Conservation (phyloP, 75 land plant species). For the Picea glauca region DNA sequence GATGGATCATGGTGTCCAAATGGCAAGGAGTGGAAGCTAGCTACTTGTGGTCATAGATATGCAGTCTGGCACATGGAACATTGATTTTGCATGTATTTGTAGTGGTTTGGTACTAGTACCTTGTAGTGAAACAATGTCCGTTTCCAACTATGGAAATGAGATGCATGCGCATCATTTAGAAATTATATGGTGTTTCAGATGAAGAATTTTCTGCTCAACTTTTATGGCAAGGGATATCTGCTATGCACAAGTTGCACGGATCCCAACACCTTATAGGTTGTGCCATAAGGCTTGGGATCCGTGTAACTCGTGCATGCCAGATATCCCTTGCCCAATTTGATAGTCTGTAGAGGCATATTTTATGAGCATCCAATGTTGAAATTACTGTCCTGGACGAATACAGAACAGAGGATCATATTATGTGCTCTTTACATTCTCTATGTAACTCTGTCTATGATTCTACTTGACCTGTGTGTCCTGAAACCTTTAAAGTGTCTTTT, state of each 20-base stretch:
- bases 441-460: not conserved
- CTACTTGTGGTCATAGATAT: slow-evolving; percentile 39
- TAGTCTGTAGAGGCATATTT: not conserved
- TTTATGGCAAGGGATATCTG: too few relatives aligned
- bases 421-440: not conserved
- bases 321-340: too few relatives aligned
- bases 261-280: too few relatives aligned
- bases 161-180: not conserved
- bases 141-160: not conserved
- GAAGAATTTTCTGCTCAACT: too few relatives aligned
- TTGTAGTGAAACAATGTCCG: not conserved
- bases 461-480: too few relatives aligned
- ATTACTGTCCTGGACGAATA: not conserved
- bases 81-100: not conserved
- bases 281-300: too few relatives aligned
- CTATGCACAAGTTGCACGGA: too few relatives aligned
- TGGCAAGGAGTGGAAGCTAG: slow-evolving; percentile 28
- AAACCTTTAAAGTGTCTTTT: too few relatives aligned
- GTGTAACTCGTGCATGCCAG: too few relatives aligned
- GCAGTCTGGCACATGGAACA: slow-evolving; percentile 50
- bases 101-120: not conserved
- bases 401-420: not conserved
- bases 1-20: slow-evolving; percentile 50
- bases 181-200: not conserved
- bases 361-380: slow-evolving; percentile 1